Percentiles rank a stretch among this genome's conserved stretches.
Evolutionary conservation across 2,329 filamentous ascomycete genomes (phyloP).

Genomic region (Fusarium citri): DNA sequence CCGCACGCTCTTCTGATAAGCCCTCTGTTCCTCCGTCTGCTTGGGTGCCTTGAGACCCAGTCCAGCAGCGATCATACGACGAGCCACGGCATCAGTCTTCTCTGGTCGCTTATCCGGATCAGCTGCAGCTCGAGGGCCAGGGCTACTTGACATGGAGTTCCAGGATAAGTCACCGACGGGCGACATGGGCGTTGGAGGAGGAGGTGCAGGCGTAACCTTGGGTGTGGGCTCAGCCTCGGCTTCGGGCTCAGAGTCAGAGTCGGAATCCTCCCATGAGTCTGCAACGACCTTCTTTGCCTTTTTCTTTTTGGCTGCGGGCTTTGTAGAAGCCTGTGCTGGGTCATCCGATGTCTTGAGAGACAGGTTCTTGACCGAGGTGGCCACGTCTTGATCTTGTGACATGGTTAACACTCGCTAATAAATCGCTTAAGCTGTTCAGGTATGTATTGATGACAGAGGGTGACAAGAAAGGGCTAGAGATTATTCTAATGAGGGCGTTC

Average conservation of each 20-base stretch:
- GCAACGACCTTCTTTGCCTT: conserved; percentile 48
- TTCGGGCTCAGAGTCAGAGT: conserved; percentile 57
- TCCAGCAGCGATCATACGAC: conserved; percentile 88
- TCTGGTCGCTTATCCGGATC: conserved; percentile 69
- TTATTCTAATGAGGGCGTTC: background rate
- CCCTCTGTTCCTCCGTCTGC: conserved; percentile 87
- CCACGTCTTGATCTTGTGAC: conserved; percentile 44
- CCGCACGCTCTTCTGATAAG: conserved; percentile 83
- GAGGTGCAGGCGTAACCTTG: conserved; percentile 57
- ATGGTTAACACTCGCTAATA: conserved; percentile 21
- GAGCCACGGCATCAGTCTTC: conserved; percentile 92
- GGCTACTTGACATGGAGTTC: conserved; percentile 27
- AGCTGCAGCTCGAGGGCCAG: conserved; percentile 11
- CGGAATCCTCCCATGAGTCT: conserved; percentile 70
- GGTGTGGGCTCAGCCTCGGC: conserved; percentile 55
- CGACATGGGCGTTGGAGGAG: conserved; percentile 75
- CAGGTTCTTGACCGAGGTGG: conserved; percentile 50
- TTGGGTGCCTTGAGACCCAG: conserved; percentile 84
- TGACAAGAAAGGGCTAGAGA: background rate
- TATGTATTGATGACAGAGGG: no score
- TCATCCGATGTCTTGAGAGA: conserved; percentile 44
- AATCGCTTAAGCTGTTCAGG: background rate
- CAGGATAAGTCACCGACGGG: conserved; percentile 51
- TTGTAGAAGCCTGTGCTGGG: conserved; percentile 30
- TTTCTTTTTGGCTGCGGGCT: conserved; percentile 46